phyloP scores from a whole-genome alignment of 805 yeast genomes.

The Wickerhamomyces queroliae region DNA sequence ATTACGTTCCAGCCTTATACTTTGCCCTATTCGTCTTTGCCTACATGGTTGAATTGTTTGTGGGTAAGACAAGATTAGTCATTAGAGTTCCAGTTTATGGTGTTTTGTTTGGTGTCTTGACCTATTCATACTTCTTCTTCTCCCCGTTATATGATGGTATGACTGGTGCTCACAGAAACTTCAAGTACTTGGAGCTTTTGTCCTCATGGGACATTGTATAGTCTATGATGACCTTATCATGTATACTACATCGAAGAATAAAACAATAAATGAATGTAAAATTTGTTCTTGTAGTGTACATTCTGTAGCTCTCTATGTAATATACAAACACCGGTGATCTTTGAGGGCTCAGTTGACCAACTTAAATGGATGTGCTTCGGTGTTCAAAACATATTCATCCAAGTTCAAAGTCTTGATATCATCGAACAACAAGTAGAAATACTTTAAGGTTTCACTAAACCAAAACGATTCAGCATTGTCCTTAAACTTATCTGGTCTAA shows the following conservation, averaged over 20 bases:
- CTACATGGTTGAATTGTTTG: conserved; percentile 22
- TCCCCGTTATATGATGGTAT: conserved; percentile 79
- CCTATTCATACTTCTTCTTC: conserved; percentile 54
- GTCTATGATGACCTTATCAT: not conserved
- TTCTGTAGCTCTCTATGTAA: not conserved
- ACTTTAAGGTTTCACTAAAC: conserved; percentile 56
- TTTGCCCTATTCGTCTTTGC: conserved; percentile 76
- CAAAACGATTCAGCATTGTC: conserved; percentile 45
- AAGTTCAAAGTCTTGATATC: conserved; percentile 36
- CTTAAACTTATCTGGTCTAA: conserved; percentile 19
- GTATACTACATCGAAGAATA: not conserved
- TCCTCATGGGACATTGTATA: conserved; percentile 42
- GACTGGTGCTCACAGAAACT: conserved; percentile 48
- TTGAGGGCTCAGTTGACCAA: conserved; percentile 8
- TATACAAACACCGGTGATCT: not conserved
- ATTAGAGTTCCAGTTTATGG: conserved; percentile 33
- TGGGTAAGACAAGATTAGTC: conserved; percentile 18
- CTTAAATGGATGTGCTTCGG: conserved; percentile 57
- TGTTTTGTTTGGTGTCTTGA: conserved; percentile 41
- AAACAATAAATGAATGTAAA: not conserved
- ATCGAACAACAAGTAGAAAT: conserved; percentile 43
- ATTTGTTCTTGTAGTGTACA: not conserved
- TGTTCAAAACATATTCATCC: conserved; percentile 52
- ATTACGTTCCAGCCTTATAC: conserved; percentile 90
- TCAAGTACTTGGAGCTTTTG: conserved; percentile 46